phyloP scores from a whole-genome alignment of 2,329 filamentous ascomycete species.

The Curvularia lunata region DNA sequence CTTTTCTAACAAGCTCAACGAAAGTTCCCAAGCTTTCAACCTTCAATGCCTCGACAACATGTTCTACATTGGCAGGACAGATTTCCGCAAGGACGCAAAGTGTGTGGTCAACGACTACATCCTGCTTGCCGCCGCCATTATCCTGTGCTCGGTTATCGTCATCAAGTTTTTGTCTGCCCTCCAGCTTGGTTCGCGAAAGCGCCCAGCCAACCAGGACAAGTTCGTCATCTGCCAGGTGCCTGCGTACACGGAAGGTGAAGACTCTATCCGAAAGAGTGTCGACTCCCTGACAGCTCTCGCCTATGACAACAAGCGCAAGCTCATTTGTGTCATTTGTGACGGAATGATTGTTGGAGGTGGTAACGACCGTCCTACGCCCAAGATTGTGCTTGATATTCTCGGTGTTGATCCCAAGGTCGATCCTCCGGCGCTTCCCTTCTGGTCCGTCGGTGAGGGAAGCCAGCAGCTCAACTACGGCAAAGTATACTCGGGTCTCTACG shows the following conservation, averaged over 20 bases:
- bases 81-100: constrained; percentile 77
- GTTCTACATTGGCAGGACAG: constrained; percentile 82
- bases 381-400: constrained; percentile 96
- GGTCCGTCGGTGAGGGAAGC: constrained; percentile 84
- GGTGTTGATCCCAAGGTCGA: constrained; percentile 97
- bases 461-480: constrained; percentile 98
- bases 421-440: constrained; percentile 91
- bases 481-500: constrained; percentile 96
- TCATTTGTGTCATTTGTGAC: constrained; percentile 95
- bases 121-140: constrained; percentile 82
- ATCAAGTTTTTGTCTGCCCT: constrained; percentile 92
- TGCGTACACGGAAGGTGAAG: constrained; percentile 97
- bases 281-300: constrained; percentile 93
- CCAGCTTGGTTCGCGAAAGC: constrained; percentile 89
- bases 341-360: constrained; percentile 95
- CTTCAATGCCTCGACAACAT: constrained; percentile 81
- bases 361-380: constrained; percentile 95
- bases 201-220: constrained; percentile 91
- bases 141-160: constrained; percentile 79
- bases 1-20: constrained; percentile 64
- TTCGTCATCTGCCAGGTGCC: constrained; percentile 99
- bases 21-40: constrained; percentile 67
- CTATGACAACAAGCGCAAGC: constrained; percentile 98
- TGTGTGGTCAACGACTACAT: constrained; percentile 94
- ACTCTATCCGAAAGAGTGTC: constrained; percentile 87